Conservation (phyloP, 495 filamentous ascomycete genomes). For the Pyrenula massariospora region DNA sequence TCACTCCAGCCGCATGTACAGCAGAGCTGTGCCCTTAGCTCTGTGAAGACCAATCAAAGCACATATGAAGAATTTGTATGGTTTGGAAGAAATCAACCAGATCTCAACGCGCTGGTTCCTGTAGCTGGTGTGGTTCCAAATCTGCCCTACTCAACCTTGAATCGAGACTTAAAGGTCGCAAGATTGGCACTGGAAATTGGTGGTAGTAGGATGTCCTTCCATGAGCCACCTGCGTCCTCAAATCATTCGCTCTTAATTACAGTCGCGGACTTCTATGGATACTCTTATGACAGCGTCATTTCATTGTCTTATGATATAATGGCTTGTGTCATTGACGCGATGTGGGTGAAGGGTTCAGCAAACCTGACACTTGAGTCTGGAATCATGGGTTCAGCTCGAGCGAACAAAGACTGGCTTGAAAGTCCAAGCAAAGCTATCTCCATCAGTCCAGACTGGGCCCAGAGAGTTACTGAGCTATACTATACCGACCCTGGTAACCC, state of each 20-base stretch:
- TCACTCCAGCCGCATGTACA: background rate
- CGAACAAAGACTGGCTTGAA: background rate
- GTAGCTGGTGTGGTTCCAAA: background rate
- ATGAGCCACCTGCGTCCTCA: slow-evolving; percentile 12
- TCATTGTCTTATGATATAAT: background rate
- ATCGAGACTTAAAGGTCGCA: slow-evolving; percentile 5
- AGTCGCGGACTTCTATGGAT: slow-evolving; percentile 12
- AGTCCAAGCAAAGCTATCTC: background rate
- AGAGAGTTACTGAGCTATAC: background rate
- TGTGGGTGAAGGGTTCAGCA: background rate
- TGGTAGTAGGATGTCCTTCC: background rate
- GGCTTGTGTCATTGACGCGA: background rate
- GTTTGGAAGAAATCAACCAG: background rate
- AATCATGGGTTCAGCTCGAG: background rate
- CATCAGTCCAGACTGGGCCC: background rate
- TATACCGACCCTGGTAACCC: background rate
- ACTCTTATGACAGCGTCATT: too few relatives aligned
- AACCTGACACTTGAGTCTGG: background rate
- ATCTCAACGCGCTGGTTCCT: background rate
- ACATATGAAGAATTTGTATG: background rate
- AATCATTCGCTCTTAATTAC: slow-evolving; percentile 17
- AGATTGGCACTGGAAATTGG: background rate
- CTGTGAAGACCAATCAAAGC: background rate
- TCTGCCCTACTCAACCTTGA: too few relatives aligned
- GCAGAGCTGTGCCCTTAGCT: background rate